phyloP scores from a whole-genome alignment of 2,329 filamentous ascomycete genomes.

The Colletotrichum truncatum region DNA sequence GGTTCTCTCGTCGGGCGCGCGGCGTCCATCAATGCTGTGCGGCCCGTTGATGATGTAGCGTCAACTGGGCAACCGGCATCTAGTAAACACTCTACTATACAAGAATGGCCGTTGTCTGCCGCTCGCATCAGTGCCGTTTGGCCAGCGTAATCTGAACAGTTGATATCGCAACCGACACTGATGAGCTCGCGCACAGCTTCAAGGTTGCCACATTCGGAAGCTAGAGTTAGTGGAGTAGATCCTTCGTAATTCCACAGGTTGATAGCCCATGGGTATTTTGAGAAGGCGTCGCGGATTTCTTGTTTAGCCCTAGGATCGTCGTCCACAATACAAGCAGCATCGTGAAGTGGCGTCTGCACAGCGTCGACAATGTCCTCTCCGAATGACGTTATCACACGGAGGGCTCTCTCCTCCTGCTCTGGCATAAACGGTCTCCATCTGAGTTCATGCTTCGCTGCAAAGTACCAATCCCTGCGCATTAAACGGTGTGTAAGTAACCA shows the following conservation, averaged over 20 bases:
- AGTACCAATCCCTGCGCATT: neutral
- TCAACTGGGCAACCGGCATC: neutral
- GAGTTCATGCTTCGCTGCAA: neutral
- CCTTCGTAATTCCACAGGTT: neutral
- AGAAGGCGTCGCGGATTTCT: neutral
- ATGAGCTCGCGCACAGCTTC: neutral
- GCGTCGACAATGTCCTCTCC: neutral
- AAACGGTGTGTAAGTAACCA: too few relatives aligned
- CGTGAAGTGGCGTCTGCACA: neutral
- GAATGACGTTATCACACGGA: neutral
- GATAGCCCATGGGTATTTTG: neutral
- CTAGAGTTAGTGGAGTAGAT: neutral
- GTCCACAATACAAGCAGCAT: neutral
- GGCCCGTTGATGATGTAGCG: accelerated
- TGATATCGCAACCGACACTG: neutral
- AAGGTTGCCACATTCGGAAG: neutral
- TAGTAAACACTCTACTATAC: neutral
- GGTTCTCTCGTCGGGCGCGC: accelerated
- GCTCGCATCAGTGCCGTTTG: neutral
- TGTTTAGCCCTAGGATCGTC: accelerated
- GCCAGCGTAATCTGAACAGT: neutral
- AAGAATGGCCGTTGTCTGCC: accelerated
- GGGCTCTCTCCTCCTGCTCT: accelerated
- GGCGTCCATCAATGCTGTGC: neutral
- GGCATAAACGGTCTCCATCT: accelerated